These are phyloP conservation scores for Penicillium ochrochloron DNA, from an alignment of 495 filamentous ascomycete species.

Conservation along the genomic window DNA sequence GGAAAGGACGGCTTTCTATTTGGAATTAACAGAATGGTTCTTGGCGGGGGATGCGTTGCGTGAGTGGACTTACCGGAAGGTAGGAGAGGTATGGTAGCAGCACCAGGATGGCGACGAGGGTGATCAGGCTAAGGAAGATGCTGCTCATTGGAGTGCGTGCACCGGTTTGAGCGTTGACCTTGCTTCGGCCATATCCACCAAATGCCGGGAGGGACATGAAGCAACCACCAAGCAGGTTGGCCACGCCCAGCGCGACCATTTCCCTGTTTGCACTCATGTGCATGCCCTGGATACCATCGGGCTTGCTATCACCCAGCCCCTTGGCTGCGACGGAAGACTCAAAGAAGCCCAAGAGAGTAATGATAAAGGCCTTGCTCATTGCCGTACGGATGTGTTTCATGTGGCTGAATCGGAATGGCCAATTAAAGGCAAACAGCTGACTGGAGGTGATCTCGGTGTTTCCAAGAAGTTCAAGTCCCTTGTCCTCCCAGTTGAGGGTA, in stretches of 20 bases:
- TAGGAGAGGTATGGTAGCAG: constrained; percentile 93
- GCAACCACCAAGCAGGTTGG: constrained; percentile 87
- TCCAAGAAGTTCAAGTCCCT: constrained; percentile 84
- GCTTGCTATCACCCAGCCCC: constrained; percentile 67
- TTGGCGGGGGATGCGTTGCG: background rate
- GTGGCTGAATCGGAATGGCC: constrained; percentile 76
- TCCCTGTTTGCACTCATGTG: constrained; percentile 90
- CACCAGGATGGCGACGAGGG: constrained; percentile 76
- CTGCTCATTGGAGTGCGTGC: constrained; percentile 92
- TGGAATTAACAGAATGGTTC: background rate
- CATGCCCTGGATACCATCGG: constrained; percentile 71
- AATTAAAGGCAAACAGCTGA: constrained; percentile 75
- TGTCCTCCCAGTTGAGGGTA: constrained; percentile 75
- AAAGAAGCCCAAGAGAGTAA: constrained; percentile 95
- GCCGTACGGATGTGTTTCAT: constrained; percentile 84
- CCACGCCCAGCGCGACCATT: constrained; percentile 87
- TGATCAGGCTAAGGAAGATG: constrained; percentile 80
- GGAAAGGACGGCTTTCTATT: constrained; percentile 87
- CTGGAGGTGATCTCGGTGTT: constrained; percentile 66
- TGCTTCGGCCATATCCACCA: constrained; percentile 94
- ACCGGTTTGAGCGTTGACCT: constrained; percentile 90
- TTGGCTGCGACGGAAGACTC: constrained; percentile 98
- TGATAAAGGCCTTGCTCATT: constrained; percentile 90
- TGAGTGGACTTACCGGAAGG: constrained; percentile 69
- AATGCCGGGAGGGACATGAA: constrained; percentile 93